phyloP scores from a whole-genome alignment of 257 asterid species.

The Petrea volubilis region DNA sequence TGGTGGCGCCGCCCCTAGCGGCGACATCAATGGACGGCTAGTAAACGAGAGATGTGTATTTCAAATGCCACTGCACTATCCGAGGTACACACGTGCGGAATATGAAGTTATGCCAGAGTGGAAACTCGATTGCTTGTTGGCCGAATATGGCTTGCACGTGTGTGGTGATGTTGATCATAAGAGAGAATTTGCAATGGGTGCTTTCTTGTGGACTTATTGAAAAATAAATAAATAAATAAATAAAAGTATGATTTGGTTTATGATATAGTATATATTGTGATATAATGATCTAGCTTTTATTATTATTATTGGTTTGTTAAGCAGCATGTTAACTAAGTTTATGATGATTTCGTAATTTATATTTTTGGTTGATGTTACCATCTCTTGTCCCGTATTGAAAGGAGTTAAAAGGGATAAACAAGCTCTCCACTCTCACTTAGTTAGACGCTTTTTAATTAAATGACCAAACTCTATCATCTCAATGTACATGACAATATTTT shows the following conservation, averaged over 20 bases:
- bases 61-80: conserved; percentile 76
- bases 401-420: too few species aligned
- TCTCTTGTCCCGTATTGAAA: too few species aligned
- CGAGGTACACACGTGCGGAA: conserved; percentile 56
- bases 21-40: conserved; percentile 8
- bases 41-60: conserved; percentile 44
- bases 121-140: conserved; percentile 55
- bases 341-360: too few species aligned
- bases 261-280: background rate
- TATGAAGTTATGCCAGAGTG: conserved; percentile 69
- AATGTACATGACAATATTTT: too few species aligned
- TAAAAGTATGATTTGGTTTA: too few species aligned
- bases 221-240: background rate
- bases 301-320: too few species aligned
- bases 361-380: too few species aligned
- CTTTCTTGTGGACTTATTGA: conserved; percentile 57
- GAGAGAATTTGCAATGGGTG: conserved; percentile 73
- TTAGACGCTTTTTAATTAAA: background rate
- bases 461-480: too few species aligned
- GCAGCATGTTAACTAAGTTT: too few species aligned
- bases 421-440: too few species aligned
- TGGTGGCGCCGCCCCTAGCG: conserved; percentile 2
- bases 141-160: conserved; percentile 47
- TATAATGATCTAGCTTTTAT: background rate
- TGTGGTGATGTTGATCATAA: conserved; percentile 55